Base-by-base conservation (phyloP, 371 early-diverging fungal species). In the Rhizomucor pusillus region DNA sequence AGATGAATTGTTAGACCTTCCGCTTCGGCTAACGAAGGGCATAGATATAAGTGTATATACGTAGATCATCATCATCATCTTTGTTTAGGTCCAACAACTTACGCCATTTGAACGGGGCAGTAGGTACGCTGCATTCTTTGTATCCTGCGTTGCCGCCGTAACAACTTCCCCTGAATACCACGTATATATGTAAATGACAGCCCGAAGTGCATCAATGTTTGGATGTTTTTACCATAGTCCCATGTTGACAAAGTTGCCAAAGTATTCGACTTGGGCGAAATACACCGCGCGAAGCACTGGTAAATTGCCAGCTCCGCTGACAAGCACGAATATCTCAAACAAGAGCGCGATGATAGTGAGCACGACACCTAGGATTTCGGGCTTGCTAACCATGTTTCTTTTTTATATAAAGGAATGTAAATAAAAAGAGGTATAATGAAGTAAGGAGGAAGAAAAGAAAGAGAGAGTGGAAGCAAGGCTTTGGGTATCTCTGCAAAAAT, bases 31-130 rank as follows among this genome's bases (percentile, higher is more conserved):
- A n/a, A n/a, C n/a, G n/a, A n/a, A n/a, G n/a, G n/a, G n/a, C n/a
- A n/a, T n/a, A n/a, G n/a, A n/a, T n/a, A 64, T 49, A 20, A 11
- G 13, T 12, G 11, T 12, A 54, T 44, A 25, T 25, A 33, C n/a
- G n/a, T n/a, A n/a, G n/a, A n/a, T n/a, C n/a, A n/a, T n/a, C n/a
- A n/a, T 35, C 47, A 39, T 52, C 51, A 18, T 46, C 18, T 22
- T 61, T 46, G 14, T 35, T 18, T 39, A 33, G n/a, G n/a, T n/a
- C n/a, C n/a, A n/a, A n/a, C 33, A n/a, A 55, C 49, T 46, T 48
- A 63, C 67, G 57, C 63, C 63, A 63, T n/a, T 54, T 51, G 40
- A 60, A 63, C 10, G 60, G 60, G 13, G 55, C 67, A 25, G 54
- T 51, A 3, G 67, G 67, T 13, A 52, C 48, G 34, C 60, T 63